These are phyloP conservation scores for Westerdykella aurantiaca DNA, from an alignment of 2,329 filamentous ascomycete species.

Conservation along the genomic window DNA sequence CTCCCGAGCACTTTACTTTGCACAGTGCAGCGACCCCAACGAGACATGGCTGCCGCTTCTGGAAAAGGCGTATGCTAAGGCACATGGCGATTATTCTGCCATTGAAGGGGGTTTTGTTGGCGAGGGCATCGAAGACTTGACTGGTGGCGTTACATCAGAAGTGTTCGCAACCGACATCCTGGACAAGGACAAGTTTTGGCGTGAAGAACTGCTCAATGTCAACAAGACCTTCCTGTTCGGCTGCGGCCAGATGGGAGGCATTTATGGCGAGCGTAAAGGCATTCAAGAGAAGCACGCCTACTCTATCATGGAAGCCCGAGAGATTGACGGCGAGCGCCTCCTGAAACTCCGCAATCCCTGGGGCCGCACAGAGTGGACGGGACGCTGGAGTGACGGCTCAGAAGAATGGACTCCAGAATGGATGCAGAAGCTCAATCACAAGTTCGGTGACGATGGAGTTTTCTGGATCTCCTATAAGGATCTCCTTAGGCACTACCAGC, in stretches of 20 bases:
- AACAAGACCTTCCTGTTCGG: slow-evolving; percentile 76
- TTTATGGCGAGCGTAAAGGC: slow-evolving; percentile 51
- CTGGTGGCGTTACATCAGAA: slow-evolving; percentile 65
- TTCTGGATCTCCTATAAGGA: slow-evolving; percentile 59
- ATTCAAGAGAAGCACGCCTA: slow-evolving; percentile 51
- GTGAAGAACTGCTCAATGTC: slow-evolving; percentile 70
- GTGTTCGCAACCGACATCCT: slow-evolving; percentile 65
- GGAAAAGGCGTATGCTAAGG: slow-evolving; percentile 80
- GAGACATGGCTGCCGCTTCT: slow-evolving; percentile 78
- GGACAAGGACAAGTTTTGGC: slow-evolving; percentile 78
- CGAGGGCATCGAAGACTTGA: slow-evolving; percentile 55
- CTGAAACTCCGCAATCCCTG: slow-evolving; percentile 61
- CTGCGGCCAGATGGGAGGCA: slow-evolving; percentile 60
- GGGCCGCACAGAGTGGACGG: slow-evolving; percentile 76
- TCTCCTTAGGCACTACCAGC: slow-evolving; percentile 53
- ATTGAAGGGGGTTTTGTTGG: slow-evolving; percentile 70
- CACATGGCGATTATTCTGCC: slow-evolving; percentile 70
- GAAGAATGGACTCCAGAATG: slow-evolving; percentile 80
- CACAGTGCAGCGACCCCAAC: slow-evolving; percentile 66
- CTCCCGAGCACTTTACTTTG: slow-evolving; percentile 72
- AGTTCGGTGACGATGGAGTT: slow-evolving; percentile 68
- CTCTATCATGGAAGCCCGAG: slow-evolving; percentile 55
- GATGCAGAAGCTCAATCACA: slow-evolving; percentile 65
- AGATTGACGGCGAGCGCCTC: slow-evolving; percentile 54
- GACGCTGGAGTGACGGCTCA: slow-evolving; percentile 75